Conservation (phyloP, 2,329 filamentous ascomycete genomes). For the Beauveria pseudobassiana region DNA sequence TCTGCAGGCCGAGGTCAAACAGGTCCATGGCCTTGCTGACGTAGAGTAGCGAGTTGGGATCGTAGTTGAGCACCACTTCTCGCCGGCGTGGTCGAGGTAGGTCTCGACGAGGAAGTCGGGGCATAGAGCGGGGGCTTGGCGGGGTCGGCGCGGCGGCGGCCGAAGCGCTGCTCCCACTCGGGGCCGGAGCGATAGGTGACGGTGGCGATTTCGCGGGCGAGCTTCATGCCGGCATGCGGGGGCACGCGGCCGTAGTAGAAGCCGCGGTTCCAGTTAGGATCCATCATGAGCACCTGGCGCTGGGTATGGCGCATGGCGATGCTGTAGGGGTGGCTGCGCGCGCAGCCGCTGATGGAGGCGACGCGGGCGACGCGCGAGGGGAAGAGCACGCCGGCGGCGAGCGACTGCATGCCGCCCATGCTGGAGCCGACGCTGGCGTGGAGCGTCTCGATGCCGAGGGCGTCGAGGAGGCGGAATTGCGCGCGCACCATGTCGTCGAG, state of each 20-base stretch:
- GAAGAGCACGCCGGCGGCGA: conserved; percentile 79
- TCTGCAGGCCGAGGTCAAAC: conserved; percentile 76
- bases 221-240: conserved; percentile 94
- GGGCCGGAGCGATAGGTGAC: conserved; percentile 95
- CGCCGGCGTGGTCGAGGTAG: conserved; percentile 93
- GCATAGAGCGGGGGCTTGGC: conserved; percentile 87
- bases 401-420: conserved; percentile 97
- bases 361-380: conserved; percentile 74
- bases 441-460: conserved; percentile 66
- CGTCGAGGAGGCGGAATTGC: conserved; percentile 82
- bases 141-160: conserved; percentile 75
- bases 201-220: conserved; percentile 93
- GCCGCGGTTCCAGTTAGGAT: conserved; percentile 91
- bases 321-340: conserved; percentile 90
- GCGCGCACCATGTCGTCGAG: conserved; percentile 97
- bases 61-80: conserved; percentile 98
- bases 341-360: conserved; percentile 87
- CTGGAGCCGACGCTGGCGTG: conserved; percentile 92
- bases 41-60: conserved; percentile 90
- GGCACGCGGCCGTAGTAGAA: conserved; percentile 88
- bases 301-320: conserved; percentile 98
- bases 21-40: conserved; percentile 99
- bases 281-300: conserved; percentile 97
- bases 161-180: conserved; percentile 96
- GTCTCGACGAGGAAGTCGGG: conserved; percentile 97